Conservation (phyloP, 2,329 filamentous ascomycete genomes). For the Phaeoacremonium minimum region DNA sequence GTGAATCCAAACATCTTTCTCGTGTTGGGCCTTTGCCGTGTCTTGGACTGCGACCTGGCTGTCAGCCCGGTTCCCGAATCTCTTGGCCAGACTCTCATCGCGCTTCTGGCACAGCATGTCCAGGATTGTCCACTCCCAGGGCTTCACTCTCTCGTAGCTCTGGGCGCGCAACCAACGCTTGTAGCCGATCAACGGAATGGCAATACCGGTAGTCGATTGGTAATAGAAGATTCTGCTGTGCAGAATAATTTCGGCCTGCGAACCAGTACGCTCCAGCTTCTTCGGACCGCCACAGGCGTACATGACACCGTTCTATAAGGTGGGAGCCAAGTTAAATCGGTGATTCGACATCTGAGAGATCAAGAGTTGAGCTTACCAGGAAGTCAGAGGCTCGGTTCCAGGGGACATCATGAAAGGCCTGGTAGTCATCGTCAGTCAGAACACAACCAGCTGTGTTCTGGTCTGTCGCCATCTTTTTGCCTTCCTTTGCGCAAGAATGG, state of each 20-base stretch:
- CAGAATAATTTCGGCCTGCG: conserved; percentile 11
- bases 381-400: conserved; percentile 11
- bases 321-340: background rate
- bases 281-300: conserved; percentile 9
- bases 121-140: conserved; percentile 14
- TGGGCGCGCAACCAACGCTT: conserved; percentile 53
- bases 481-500: too few relatives aligned
- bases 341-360: background rate
- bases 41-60: background rate
- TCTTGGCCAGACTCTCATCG: background rate
- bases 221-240: conserved; percentile 54
- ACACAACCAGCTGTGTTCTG: too few relatives aligned
- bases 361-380: conserved; percentile 10
- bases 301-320: conserved; percentile 7
- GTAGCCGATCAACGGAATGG: conserved; percentile 65
- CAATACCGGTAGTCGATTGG: conserved; percentile 39
- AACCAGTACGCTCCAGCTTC: conserved; percentile 7
- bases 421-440: too few relatives aligned
- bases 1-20: conserved; percentile 7
- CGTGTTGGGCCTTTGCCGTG: conserved; percentile 2
- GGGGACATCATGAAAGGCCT: conserved; percentile 8
- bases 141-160: conserved; percentile 25
- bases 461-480: too few relatives aligned
- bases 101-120: conserved; percentile 9
- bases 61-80: background rate